phyloP scores from a whole-genome alignment of 768 basidiomycete species.

The Kondoa subrosea region DNA sequence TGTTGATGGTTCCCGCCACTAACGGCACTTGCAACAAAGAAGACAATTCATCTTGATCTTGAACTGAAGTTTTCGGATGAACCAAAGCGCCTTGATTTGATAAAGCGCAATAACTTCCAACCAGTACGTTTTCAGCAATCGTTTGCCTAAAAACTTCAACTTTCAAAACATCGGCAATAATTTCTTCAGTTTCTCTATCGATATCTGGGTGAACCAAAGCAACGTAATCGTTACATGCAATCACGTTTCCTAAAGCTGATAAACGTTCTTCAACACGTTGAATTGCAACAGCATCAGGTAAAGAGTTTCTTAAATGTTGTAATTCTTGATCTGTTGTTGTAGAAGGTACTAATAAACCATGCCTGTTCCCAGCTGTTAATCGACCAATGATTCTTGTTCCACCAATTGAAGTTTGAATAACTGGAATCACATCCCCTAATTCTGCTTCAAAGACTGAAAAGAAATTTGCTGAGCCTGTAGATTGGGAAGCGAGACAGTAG shows the following conservation, averaged over 20 bases:
- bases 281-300: slow-evolving; percentile 81
- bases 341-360: slow-evolving; percentile 88
- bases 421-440: slow-evolving; percentile 72
- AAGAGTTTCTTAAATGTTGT: slow-evolving; percentile 86
- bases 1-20: slow-evolving; percentile 94
- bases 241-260: slow-evolving; percentile 93
- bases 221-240: slow-evolving; percentile 96
- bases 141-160: slow-evolving; percentile 98
- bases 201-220: slow-evolving; percentile 96
- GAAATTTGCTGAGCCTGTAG: slow-evolving; percentile 85
- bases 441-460: slow-evolving; percentile 95
- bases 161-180: slow-evolving; percentile 96
- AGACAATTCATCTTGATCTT: slow-evolving; percentile 93
- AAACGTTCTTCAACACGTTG: slow-evolving; percentile 94
- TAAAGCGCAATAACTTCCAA: slow-evolving; percentile 87
- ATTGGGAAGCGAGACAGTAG: slow-evolving; percentile 80
- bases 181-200: slow-evolving; percentile 97
- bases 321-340: slow-evolving; percentile 95
- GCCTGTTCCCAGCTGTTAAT: slow-evolving; percentile 85
- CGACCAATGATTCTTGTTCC: slow-evolving; percentile 89
- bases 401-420: slow-evolving; percentile 87
- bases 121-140: slow-evolving; percentile 86
- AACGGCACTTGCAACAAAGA: slow-evolving; percentile 83
- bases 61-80: slow-evolving; percentile 89
- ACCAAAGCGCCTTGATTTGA: slow-evolving; percentile 95